Evolutionary conservation across 2,329 filamentous ascomycete species (phyloP).

Genomic region (Setomelanomma holmii): DNA sequence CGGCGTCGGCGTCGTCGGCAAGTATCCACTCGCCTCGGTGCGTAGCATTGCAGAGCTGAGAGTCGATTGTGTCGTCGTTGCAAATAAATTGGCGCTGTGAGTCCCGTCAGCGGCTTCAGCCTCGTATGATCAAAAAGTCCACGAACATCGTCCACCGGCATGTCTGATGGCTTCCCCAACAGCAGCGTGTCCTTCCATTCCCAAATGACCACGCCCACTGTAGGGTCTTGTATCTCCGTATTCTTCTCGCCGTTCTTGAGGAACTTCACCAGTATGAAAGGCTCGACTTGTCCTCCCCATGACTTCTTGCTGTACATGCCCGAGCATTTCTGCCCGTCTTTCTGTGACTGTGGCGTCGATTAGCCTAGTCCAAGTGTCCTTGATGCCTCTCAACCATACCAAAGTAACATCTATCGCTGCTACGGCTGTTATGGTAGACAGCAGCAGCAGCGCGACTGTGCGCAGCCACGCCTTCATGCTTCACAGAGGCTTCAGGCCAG

Average conservation of each 20-base stretch:
- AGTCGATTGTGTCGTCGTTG: conserved; percentile 71
- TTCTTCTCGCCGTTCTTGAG: conserved; percentile 59
- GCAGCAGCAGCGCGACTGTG: conserved; percentile 41
- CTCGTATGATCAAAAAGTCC: background rate
- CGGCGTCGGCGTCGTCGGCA: conserved; percentile 73
- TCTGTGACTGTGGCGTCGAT: conserved; percentile 68
- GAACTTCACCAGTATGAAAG: conserved; percentile 88
- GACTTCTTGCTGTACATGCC: conserved; percentile 93
- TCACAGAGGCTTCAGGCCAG: conserved; percentile 37
- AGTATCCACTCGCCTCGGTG: conserved; percentile 86
- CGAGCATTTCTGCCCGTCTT: conserved; percentile 81
- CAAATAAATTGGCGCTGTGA: conserved; percentile 74
- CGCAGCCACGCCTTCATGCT: conserved; percentile 46
- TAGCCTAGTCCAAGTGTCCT: background rate
- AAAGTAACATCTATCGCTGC: conserved; percentile 47
- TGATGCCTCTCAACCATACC: conserved; percentile 23
- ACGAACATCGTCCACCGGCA: conserved; percentile 37
- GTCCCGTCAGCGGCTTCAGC: conserved; percentile 25
- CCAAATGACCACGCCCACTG: conserved; percentile 87
- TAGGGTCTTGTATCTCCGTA: conserved; percentile 70
- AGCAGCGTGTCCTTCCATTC: conserved; percentile 88
- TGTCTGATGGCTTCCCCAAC: conserved; percentile 68
- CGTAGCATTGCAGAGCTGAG: conserved; percentile 75
- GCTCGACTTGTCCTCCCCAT: conserved; percentile 88
- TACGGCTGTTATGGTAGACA: conserved; percentile 41